phyloP scores from a whole-genome alignment of 305 asterid species.

The Caryopteris hybrid region DNA sequence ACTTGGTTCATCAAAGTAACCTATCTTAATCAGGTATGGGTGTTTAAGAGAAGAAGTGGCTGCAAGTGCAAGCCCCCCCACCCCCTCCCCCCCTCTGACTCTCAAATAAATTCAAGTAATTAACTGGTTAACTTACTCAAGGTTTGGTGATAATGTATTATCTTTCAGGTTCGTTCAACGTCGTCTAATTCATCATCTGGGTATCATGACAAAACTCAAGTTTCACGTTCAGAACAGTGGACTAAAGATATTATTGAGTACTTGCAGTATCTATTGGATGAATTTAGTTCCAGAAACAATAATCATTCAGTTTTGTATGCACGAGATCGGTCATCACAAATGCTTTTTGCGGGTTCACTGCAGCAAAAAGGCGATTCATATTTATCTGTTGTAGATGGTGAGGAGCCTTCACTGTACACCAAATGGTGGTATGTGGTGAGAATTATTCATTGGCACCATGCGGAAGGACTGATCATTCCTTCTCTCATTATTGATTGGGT shows the following conservation, averaged over 20 bases:
- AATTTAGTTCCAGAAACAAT: slow-evolving; percentile 64
- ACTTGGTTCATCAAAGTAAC: slow-evolving; percentile 98
- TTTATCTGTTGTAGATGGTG: slow-evolving; percentile 51
- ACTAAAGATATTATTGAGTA: slow-evolving; percentile 93
- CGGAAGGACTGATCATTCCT: slow-evolving; percentile 87
- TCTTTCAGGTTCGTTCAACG: slow-evolving; percentile 73
- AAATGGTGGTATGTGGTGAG: slow-evolving; percentile 99
- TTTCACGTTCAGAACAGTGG: slow-evolving; percentile 94
- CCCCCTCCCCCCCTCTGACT: background rate
- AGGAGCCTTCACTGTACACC: slow-evolving; percentile 82
- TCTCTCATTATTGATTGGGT: slow-evolving; percentile 95
- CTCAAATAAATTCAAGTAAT: background rate
- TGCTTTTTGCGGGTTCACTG: slow-evolving; percentile 59
- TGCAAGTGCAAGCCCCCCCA: too few species aligned
- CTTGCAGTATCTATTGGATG: slow-evolving; percentile 89
- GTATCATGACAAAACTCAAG: slow-evolving; percentile 67
- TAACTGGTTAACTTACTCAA: slow-evolving; percentile 15
- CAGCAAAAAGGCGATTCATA: slow-evolving; percentile 56
- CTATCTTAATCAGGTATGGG: slow-evolving; percentile 94
- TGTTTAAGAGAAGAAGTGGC: slow-evolving; percentile 12
- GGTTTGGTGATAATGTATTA: slow-evolving; percentile 17
- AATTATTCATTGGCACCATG: slow-evolving; percentile 92
- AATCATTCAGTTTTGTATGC: slow-evolving; percentile 51
- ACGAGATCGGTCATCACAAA: slow-evolving; percentile 69
- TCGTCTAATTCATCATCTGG: slow-evolving; percentile 74